Conservation (phyloP, 768 basidiomycete genomes). For the Rhizopogon sp. region DNA sequence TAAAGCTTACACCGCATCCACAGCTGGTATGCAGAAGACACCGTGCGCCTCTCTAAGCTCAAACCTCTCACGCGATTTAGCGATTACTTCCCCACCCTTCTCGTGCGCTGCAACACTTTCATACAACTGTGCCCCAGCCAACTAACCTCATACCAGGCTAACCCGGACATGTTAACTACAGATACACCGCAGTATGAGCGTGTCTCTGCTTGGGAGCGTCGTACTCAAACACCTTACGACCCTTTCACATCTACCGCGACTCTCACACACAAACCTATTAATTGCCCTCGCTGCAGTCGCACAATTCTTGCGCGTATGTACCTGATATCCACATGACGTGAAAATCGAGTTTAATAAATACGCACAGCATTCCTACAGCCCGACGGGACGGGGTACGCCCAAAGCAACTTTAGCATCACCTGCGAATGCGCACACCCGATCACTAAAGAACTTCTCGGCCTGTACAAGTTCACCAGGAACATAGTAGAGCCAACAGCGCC, state of each 20-base stretch:
- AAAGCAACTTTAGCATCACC: slow-evolving; percentile 28
- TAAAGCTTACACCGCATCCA: background rate
- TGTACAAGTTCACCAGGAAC: slow-evolving; percentile 35
- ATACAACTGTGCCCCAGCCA: background rate
- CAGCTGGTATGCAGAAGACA: slow-evolving; percentile 25
- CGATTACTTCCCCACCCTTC: slow-evolving; percentile 5
- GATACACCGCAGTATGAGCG: background rate
- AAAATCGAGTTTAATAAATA: background rate
- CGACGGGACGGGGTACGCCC: slow-evolving; percentile 42
- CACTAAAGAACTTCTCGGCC: slow-evolving; percentile 31
- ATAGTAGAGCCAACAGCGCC: slow-evolving; percentile 12
- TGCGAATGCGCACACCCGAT: slow-evolving; percentile 36
- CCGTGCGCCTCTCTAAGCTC: background rate
- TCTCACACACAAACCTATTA: slow-evolving; percentile 16
- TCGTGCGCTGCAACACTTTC: slow-evolving; percentile 6
- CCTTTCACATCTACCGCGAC: slow-evolving; percentile 19
- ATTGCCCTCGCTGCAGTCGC: slow-evolving; percentile 25
- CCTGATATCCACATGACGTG: background rate
- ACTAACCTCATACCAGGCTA: background rate
- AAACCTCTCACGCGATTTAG: background rate
- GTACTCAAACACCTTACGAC: slow-evolving; percentile 17
- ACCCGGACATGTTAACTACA: background rate
- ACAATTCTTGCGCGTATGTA: slow-evolving; percentile 17
- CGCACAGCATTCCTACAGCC: slow-evolving; percentile 32
- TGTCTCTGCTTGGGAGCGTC: slow-evolving; percentile 2